Percentiles rank a stretch among this genome's conserved stretches.
These are phyloP conservation scores for Geotrichum carabidarum DNA, from an alignment of 1,139 yeast species.

Conservation along the genomic window DNA sequence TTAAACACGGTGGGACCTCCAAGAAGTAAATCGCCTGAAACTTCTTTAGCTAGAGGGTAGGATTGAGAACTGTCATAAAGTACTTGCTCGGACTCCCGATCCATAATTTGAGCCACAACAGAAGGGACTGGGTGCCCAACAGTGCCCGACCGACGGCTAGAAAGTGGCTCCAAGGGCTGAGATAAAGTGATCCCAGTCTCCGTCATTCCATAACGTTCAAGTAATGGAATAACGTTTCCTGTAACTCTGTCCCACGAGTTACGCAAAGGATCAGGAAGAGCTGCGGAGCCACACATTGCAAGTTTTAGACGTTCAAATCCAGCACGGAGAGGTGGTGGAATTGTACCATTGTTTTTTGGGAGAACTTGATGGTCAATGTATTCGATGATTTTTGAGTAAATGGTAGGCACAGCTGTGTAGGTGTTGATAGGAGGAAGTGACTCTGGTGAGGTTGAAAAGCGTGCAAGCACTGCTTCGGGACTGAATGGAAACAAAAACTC, in stretches of 20 bases:
- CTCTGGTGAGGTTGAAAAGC: conserved; percentile 23
- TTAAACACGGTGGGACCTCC: conserved; percentile 36
- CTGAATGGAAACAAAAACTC: conserved; percentile 37
- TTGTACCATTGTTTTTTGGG: conserved; percentile 16
- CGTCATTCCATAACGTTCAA: conserved; percentile 40
- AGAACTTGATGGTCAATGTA: conserved; percentile 24
- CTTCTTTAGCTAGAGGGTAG: conserved; percentile 18
- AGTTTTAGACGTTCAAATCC: conserved; percentile 27
- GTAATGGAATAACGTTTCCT: conserved; percentile 34
- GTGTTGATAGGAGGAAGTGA: conserved; percentile 34
- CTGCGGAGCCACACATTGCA: conserved; percentile 41
- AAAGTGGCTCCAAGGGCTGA: conserved; percentile 32
- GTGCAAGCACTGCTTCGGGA: conserved; percentile 29
- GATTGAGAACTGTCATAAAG: conserved; percentile 22
- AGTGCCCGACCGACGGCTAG: conserved; percentile 32
- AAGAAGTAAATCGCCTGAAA: conserved; percentile 35
- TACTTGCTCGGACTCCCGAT: conserved; percentile 26
- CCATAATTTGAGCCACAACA: conserved; percentile 34
- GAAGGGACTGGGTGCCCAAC: conserved; percentile 38
- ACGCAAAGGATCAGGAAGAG: conserved; percentile 37
- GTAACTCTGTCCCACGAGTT: conserved; percentile 34
- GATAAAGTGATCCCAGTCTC: conserved; percentile 39
- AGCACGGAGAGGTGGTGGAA: conserved; percentile 18
- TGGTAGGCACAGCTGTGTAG: conserved; percentile 41
- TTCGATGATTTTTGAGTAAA: conserved; percentile 33